Base-by-base conservation (phyloP, 345 rosid species). In the Clarkia xantiana region DNA sequence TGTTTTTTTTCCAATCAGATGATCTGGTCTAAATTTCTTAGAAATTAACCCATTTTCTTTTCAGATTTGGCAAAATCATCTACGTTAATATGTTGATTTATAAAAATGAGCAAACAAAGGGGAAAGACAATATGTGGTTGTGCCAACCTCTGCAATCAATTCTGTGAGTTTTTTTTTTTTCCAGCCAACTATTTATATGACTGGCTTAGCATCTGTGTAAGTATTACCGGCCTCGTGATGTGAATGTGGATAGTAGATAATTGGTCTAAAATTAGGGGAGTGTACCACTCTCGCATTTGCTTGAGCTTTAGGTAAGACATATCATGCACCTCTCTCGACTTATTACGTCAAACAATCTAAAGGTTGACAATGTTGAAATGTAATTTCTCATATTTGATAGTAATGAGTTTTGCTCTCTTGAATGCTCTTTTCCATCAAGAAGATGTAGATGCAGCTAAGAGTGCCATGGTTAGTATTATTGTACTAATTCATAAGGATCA, bases 111-210 rank as follows among this genome's bases (percentile, higher is more conserved):
- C 36, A 29, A 10, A 29, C 5, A 29, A 29, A 7, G 36, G 9
- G 36, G 9, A 29, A 29, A 7, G 9, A 29, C 5, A 29, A 29
- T 5, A 2, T 29, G 36, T 29, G 36, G 36, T 29, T 5, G 8
- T 29, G 36, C 36, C 36, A 29, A 29, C 8, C 8, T 29, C 36
- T 29, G 36, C 36, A 29, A 5, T 29, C 36, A 29, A 5, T 29
- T 29, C 5, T 5, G 36, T 29, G 36, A 52, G 25, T 52, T 25
- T 66, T 14, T 14, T 18, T 64, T 44, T 51, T 51, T 58, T 49
- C n/a, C 86, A 93, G 99, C 99, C 99, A 61, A 97, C 95, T 65
- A 93, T 93, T 55, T 93, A 87, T 71, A 95, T 93, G 65, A 84
- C 99, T 40, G 84, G 99, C 71, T 72, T 93, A 58, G 99, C 99